Evolutionary conservation across 1,284 basidiomycete species (phyloP).

Genomic region (Moniliophthora roreri): DNA sequence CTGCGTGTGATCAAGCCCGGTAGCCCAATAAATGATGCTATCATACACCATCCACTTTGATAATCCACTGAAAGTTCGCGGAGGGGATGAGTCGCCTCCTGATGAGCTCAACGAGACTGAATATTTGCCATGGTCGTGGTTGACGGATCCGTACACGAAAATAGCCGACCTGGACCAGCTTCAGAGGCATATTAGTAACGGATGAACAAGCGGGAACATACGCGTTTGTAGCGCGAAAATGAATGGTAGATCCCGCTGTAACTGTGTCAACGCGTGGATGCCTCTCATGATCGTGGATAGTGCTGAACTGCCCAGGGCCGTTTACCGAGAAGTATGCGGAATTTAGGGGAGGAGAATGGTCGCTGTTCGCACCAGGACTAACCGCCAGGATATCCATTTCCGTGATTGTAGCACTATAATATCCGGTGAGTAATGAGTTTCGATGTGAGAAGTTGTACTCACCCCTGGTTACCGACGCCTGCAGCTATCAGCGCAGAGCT

Average conservation of each 20-base stretch:
- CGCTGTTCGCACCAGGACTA: slow-evolving; percentile 10
- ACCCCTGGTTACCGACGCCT: slow-evolving; percentile 5
- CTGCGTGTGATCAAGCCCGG: slow-evolving; percentile 17
- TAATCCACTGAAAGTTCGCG: slow-evolving; percentile 20
- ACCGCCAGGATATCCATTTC: slow-evolving; percentile 7
- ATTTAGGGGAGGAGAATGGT: slow-evolving; percentile 2
- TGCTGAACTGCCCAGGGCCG: neutral
- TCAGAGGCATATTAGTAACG: neutral
- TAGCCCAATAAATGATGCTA: slow-evolving; percentile 19
- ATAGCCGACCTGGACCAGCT: slow-evolving; percentile 16
- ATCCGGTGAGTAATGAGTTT: neutral
- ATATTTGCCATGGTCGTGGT: slow-evolving; percentile 20
- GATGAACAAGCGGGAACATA: slow-evolving; percentile 7
- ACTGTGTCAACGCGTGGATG: slow-evolving; percentile 20
- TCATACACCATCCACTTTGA: slow-evolving; percentile 22
- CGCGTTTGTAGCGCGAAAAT: slow-evolving; percentile 18
- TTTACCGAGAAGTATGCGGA: slow-evolving; percentile 15
- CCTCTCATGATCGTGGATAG: slow-evolving; percentile 12
- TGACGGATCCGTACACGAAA: slow-evolving; percentile 20
- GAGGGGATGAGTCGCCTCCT: slow-evolving; percentile 15
- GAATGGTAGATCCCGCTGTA: slow-evolving; percentile 11
- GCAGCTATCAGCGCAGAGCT: slow-evolving; percentile 11
- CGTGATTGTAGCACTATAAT: slow-evolving; percentile 2
- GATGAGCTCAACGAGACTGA: slow-evolving; percentile 17
- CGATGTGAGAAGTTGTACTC: neutral